A percentile compares a stretch with the other conserved stretches of the same genome.
phyloP scores from a whole-genome alignment of 2,329 filamentous ascomycete genomes.

The Emericellopsis atlantica region DNA sequence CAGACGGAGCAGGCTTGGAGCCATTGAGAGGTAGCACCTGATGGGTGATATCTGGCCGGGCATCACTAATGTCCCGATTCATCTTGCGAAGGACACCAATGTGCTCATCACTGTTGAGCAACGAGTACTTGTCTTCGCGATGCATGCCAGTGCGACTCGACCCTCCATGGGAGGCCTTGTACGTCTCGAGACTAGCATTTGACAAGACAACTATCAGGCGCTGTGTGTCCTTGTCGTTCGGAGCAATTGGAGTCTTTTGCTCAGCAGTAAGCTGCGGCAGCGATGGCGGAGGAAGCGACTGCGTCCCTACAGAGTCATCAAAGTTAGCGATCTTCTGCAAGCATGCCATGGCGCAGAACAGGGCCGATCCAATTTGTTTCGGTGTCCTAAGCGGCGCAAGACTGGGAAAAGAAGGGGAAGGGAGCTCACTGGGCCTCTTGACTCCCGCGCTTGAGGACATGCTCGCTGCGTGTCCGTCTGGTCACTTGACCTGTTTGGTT shows the following conservation, averaged over 20 bases:
- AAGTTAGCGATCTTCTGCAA: constrained; percentile 1
- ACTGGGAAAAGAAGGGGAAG: background rate
- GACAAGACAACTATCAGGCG: constrained; percentile 91
- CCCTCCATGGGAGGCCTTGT: constrained; percentile 74
- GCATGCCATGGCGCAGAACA: too few species aligned
- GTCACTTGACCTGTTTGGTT: too few species aligned
- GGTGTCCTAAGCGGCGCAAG: background rate
- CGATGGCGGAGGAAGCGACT: constrained; percentile 84
- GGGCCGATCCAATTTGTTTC: too few species aligned
- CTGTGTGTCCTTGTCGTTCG: constrained; percentile 80
- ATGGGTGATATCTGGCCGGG: constrained; percentile 93
- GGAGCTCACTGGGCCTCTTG: background rate
- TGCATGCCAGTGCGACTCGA: constrained; percentile 48
- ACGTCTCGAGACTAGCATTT: constrained; percentile 95
- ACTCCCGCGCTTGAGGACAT: background rate
- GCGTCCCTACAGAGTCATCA: constrained; percentile 50
- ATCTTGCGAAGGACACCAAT: constrained; percentile 99
- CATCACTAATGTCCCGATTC: constrained; percentile 97
- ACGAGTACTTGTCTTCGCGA: constrained; percentile 88
- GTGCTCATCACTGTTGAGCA: constrained; percentile 97
- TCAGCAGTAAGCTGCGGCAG: constrained; percentile 89
- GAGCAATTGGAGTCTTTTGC: constrained; percentile 73
- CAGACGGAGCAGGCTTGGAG: constrained; percentile 11
- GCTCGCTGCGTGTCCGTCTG: too few species aligned
- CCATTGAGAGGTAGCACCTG: constrained; percentile 51